phyloP scores from a whole-genome alignment of 352 stramenopile species.

The Phytophthora pluvialis region DNA sequence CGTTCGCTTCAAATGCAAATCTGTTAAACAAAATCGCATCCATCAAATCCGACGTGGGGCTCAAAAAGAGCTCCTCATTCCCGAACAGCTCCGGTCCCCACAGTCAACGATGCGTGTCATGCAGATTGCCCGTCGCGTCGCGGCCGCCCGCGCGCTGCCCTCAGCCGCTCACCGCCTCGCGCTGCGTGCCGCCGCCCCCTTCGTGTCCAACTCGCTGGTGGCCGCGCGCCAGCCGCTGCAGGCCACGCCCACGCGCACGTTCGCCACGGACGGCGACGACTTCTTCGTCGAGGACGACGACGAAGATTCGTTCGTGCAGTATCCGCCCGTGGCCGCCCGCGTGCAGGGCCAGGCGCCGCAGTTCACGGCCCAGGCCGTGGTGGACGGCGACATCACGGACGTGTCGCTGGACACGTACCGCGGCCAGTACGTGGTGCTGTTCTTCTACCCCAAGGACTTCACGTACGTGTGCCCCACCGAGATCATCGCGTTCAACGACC shows the following conservation, averaged over 20 bases:
- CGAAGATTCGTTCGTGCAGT: conserved; percentile 83
- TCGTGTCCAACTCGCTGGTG: conserved; percentile 7
- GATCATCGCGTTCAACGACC: conserved; percentile 92
- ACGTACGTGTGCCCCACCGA: conserved; percentile 92
- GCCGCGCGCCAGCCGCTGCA: conserved; percentile 9
- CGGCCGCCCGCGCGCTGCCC: conserved; percentile 23
- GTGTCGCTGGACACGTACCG: conserved; percentile 84
- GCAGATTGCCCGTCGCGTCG: conserved; percentile 41
- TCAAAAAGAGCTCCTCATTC: conserved; percentile 11
- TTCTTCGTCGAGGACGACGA: conserved; percentile 76
- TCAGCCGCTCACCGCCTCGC: conserved; percentile 15
- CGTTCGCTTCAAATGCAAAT: conserved; percentile 19
- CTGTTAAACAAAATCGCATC: conserved; percentile 10
- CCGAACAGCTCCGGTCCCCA: background rate
- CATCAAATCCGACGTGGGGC: conserved; percentile 6
- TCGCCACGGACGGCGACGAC: conserved; percentile 60
- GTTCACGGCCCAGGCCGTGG: conserved; percentile 80
- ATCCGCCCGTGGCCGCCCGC: conserved; percentile 60
- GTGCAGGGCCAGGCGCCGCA: conserved; percentile 70
- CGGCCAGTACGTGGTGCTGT: conserved; percentile 91
- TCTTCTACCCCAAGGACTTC: conserved; percentile 94
- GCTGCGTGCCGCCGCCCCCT: conserved; percentile 18
- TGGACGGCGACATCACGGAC: conserved; percentile 86
- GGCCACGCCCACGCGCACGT: conserved; percentile 33
- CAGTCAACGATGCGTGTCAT: conserved; percentile 29